Conservation (phyloP, 176 grass and related monocot genomes). For the Pontederia crassipes region DNA sequence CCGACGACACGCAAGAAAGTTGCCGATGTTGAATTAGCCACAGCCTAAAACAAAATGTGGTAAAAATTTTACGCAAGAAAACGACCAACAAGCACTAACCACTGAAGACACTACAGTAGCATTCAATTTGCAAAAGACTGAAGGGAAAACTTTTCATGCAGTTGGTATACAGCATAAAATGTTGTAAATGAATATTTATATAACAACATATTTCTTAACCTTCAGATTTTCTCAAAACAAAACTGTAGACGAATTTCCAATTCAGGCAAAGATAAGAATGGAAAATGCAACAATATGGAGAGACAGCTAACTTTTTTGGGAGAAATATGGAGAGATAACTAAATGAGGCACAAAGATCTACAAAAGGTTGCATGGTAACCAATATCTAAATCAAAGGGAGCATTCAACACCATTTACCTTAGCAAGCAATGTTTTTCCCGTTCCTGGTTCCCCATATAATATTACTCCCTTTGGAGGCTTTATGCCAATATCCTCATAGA, state of each 20-base stretch:
- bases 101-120: not conserved
- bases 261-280: no score
- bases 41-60: conserved; percentile 10
- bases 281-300: no score
- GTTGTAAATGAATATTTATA: no score
- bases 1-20: conserved; percentile 13
- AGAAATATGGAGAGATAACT: no score
- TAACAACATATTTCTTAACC: no score
- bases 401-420: not conserved
- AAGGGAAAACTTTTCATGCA: not conserved
- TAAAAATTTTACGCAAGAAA: not conserved
- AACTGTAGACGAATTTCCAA: no score
- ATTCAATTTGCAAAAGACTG: not conserved
- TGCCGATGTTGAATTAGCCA: conserved; percentile 15
- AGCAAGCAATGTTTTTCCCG: conserved; percentile 10
- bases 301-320: no score
- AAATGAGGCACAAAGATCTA: not conserved
- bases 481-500: conserved; percentile 13
- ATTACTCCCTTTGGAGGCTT: conserved; percentile 10
- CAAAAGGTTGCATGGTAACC: not conserved
- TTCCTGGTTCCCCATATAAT: conserved; percentile 16
- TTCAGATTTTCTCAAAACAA: no score
- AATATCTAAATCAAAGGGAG: not conserved
- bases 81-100: not conserved
- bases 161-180: no score